Conservation (phyloP, 352 stramenopile species). For the Phytophthora vignae region DNA sequence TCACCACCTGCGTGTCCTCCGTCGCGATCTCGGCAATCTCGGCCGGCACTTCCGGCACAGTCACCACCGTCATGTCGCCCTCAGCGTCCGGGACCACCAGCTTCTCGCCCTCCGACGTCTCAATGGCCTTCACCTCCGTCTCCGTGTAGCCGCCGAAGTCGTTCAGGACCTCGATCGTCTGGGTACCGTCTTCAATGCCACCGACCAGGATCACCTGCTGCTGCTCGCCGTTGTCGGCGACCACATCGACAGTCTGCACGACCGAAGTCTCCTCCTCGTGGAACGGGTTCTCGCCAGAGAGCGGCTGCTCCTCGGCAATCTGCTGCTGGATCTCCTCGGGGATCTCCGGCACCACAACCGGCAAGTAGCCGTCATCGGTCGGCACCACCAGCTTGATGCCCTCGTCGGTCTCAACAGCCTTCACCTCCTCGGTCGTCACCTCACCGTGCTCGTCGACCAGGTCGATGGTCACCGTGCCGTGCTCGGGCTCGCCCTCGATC, state of each 20-base stretch:
- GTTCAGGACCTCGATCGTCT: slow-evolving; percentile 1
- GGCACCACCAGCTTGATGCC: slow-evolving; percentile 11
- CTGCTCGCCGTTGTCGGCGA: neutral
- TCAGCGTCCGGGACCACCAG: neutral
- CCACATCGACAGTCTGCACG: neutral
- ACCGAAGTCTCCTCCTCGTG: no score
- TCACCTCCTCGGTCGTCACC: slow-evolving; percentile 6
- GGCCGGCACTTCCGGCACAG: neutral
- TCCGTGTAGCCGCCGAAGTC: neutral
- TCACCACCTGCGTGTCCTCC: slow-evolving; percentile 3
- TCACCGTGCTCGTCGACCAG: slow-evolving; percentile 15
- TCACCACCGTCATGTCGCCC: neutral
- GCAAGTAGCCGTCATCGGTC: slow-evolving; percentile 5
- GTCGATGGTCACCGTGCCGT: slow-evolving; percentile 15
- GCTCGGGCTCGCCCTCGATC: slow-evolving; percentile 16
- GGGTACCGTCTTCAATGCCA: neutral
- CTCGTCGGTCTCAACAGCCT: slow-evolving; percentile 13
- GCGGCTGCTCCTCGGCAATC: neutral
- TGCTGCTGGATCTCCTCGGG: neutral
- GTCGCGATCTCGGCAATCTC: neutral
- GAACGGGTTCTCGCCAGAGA: no score
- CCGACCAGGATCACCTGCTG: slow-evolving; percentile 1
- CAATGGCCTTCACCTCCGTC: neutral
- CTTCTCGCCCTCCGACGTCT: neutral
- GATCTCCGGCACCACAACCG: slow-evolving; percentile 9